Base-by-base conservation (phyloP, 345 rosid species). In the Linum trigynum region DNA sequence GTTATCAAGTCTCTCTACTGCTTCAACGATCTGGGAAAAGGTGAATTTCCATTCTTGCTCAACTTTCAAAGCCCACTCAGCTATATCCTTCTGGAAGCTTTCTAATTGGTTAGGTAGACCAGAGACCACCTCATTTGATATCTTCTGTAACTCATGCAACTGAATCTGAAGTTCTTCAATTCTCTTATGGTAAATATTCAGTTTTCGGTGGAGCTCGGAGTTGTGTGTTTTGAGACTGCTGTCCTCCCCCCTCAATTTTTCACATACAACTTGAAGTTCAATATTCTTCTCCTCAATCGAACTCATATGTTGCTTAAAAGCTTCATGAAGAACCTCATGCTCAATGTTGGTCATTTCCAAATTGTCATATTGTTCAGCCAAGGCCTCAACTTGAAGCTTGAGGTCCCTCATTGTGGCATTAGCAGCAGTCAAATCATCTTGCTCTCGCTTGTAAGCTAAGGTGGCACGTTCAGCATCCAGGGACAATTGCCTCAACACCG, bases 321-420 rank as follows among this genome's bases (percentile, higher is more conserved):
- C 87, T 80, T 88, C 97, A 71, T 72, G 78, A 43, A 81, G 74
- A 79, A 92, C 74, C 57, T 64, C 79, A 67, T 82, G 74, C 82
- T 86, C 90, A 67, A 90, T 81, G 68, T 50, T 73, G 62, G 74
- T 70, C 62, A 80, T 84, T 82, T 86, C 92, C 38, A 86, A 71
- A 77, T 61, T 64, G 71, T 74, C 69, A 48, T 71, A 64, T 71
- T 82, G 77, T 45, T 83, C 82, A 76, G 75, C 70, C 76, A 83
- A 73, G 67, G 77, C 71, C 64, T 83, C 88, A 73, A 66, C 65
- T 67, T 78, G 78, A 66, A 65, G 71, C 75, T 69, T 76, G 58
- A 82, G 74, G 76, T 86, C 83, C 58, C 71, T 65, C 10, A 81
- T 72, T 58, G 71, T 70, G 65, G 45, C 69, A 74, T 77, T 62